Evolutionary conservation across 495 filamentous ascomycete genomes (phyloP), one percentile per base, ranked within the genome.

Genomic region (Chaetomium tenue): DNA sequence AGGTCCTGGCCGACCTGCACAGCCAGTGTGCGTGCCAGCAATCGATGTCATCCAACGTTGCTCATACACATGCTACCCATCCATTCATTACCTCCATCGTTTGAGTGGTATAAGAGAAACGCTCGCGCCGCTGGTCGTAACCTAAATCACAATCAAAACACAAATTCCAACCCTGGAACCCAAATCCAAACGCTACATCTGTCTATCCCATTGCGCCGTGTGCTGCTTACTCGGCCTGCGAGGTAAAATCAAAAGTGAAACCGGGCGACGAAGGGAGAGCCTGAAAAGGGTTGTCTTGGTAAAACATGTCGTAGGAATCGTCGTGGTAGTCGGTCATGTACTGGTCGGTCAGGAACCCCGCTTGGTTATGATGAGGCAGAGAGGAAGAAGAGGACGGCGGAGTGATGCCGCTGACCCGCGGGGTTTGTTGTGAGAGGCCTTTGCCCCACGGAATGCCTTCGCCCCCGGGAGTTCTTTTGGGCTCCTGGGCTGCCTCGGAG

Each of bases 241-340:
- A 61, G 59, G 23, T 8, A 30, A 18, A 51, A n/a, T 53, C 59
- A 61, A 61, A 61, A 12, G 37, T 20, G 46, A 62, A 62, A 8
- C 50, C 50, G 9, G 16, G 33, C 25, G 50, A 30, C 33, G 60
- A 44, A 11, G 50, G 2, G 22, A 16, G 46, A 5, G 25, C 15
- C 9, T 48, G 30, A 4, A 9, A 25, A 11, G 23, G 16, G 39
- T 47, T 22, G 40, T 46, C 33, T 30, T 30, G 28, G 39, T 28
- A 62, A 22, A 63, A 56, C 0, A 63, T 6, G 16, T 18, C 7
- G 40, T 47, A 55, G 5, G 51, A 56, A 13, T 1, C 18, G 26
- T 63, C 52, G 12, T 55, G 39, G 26, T 47, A 63, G 16, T 63
- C 51, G n/a, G 48, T 28, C 58, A 54, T 61, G 0, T 63, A 37